Evolutionary conservation across 2,329 filamentous ascomycete genomes (phyloP).

Genomic region (Botrytis porri): DNA sequence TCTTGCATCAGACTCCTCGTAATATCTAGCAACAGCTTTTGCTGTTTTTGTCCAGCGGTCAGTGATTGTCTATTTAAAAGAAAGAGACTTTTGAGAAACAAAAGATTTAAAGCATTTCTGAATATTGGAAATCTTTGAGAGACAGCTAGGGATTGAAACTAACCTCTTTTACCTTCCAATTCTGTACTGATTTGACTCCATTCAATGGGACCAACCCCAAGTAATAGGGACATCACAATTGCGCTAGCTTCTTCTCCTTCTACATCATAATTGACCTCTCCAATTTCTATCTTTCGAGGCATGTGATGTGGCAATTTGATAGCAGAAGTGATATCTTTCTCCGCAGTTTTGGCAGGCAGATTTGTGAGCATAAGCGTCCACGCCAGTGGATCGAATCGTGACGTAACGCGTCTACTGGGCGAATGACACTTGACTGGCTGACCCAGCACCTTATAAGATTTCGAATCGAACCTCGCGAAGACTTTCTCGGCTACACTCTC

Average conservation of each 20-base stretch:
- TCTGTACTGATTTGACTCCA: not conserved
- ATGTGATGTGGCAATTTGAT: conserved; percentile 22
- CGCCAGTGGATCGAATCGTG: conserved; percentile 21
- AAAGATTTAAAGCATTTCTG: not conserved
- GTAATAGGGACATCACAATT: conserved; percentile 24
- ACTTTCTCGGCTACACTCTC: conserved; percentile 29
- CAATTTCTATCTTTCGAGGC: conserved; percentile 26
- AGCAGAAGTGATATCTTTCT: conserved; percentile 24
- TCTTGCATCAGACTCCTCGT: conserved; percentile 40
- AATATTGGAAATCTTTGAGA: not conserved
- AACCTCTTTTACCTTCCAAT: not conserved
- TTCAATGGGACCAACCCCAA: conserved; percentile 23
- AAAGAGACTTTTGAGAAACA: not conserved
- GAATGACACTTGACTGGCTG: conserved; percentile 22
- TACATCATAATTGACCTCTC: conserved; percentile 22
- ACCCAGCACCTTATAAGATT: conserved; percentile 28
- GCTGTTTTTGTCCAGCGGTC: conserved; percentile 17
- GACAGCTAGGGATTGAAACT: not conserved
- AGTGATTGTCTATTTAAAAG: not conserved
- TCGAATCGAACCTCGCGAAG: conserved; percentile 28
- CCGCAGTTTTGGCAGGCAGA: conserved; percentile 25
- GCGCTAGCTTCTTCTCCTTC: conserved; percentile 25
- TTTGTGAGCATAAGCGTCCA: conserved; percentile 32
- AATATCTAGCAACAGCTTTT: conserved; percentile 43
- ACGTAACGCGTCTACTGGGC: not conserved